Base-by-base conservation (phyloP, 2,329 filamentous ascomycete genomes). In the Penicillium digitatum region DNA sequence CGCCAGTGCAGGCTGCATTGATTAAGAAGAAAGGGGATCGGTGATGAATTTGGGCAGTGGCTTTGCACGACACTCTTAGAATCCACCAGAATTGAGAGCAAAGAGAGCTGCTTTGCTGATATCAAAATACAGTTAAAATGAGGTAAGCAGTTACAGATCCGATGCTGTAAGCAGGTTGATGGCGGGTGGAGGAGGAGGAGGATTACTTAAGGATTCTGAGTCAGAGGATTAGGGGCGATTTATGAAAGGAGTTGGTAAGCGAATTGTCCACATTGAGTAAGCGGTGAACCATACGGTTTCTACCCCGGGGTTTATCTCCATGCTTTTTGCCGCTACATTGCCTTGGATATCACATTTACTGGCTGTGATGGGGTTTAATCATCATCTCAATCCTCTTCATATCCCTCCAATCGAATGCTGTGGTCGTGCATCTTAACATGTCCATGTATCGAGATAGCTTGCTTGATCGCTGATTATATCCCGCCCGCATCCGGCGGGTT, bases 1-100 rank as follows among this genome's bases (percentile, higher is more conserved):
- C 57, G 76, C 76, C 66, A 79, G 68, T 64, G 74, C 70, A 62
- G 75, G 74, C 66, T 79, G 76, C 75, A 77, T 77, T 34, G 57
- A 63, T 58, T 59, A 55, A 62, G 61, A 44, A 38, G 45, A 59
- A 57, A 49, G 31, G 46, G 52, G 44, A 39, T 45, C 48, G 51
- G 26, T n/a, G 22, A 35, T 34, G 37, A 48, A 56, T 51, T 56
- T 43, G 27, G 29, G 29, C 22, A 44, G 47, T 40, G 40, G 38
- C 34, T 48, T 31, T 40, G 20, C 47, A 46, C 14, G 16, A 32
- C 43, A 50, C 38, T 16, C 44, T 29, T 27, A 55, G 55, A 43
- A 55, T 29, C 32, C 37, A 32, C 22, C 37, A 31, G 29, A 38
- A 34, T 54, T 51, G 42, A 52, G 43, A 52, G 35, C 46, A 48